Base-by-base conservation (phyloP, 2,329 filamentous ascomycete genomes). In the Pseudovirgaria hyperparasitica region DNA sequence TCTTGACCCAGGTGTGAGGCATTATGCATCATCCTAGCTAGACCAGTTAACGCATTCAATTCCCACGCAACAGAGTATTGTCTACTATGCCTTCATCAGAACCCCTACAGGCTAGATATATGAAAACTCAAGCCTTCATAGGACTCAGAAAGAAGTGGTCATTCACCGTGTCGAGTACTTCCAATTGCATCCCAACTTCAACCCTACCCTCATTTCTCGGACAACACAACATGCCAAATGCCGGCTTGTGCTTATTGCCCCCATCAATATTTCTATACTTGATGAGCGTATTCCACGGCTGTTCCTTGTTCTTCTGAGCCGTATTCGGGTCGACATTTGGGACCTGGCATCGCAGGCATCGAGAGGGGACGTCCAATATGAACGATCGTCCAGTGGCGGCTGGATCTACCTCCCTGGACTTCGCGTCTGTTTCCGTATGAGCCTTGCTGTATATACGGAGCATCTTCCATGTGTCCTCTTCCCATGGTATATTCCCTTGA, bases 241-340 rank as follows among this genome's bases (percentile, higher is more conserved):
- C 75, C 21, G 72, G 72, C 52, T 76, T 76, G 36, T 58, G 76
- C 49, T 62, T 74, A 15, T 70, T 60, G 0, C 71, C 72, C 38
- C 64, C 54, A 42, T 76, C 72, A 5, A 76, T 57, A 16, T 70
- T 48, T 6, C 72, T 53, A 46, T 72, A 76, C 40, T 65, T 66
- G 59, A 73, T 67, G 28, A 76, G 46, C 33, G 62, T 64, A 39
- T 73, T 62, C 72, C 71, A 76, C 5, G 72, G 72, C 55, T 76
- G 61, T 25, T 59, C 60, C 26, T 60, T 55, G 41, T 76, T 58
- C 47, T 71, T 70, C 32, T 63, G 58, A 6, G 65, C 72, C 5
- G 70, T 72, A n/a, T 67, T 62, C 0, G 71, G 70, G 38, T 76
- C 52, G n/a, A 76, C 72, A 46, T 76, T 76, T 5, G 72, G 72